Conservation (phyloP, 2,329 filamentous ascomycete genomes). For the Paecilomyces fulvus region DNA sequence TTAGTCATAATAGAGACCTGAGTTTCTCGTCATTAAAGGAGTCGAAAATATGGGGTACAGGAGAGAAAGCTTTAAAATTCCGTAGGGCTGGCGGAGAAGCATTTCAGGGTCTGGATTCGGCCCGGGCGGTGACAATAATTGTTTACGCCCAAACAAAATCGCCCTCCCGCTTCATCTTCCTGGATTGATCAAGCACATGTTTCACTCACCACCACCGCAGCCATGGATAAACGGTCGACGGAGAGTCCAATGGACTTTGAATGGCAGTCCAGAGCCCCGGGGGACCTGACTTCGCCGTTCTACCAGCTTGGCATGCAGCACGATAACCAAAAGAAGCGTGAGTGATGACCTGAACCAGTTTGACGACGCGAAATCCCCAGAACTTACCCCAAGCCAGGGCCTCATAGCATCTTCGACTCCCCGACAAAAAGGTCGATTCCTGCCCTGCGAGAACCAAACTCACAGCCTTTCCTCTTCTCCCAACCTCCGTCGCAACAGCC, state of each 20-base stretch:
- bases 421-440: constrained; percentile 42
- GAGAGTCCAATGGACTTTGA: constrained; percentile 46
- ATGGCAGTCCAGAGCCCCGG: constrained; percentile 38
- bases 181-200: constrained; percentile 10
- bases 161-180: background rate
- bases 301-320: constrained; percentile 38
- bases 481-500: constrained; percentile 23
- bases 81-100: background rate
- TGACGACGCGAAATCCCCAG: background rate
- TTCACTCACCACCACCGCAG: constrained; percentile 11
- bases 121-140: background rate
- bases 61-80: background rate
- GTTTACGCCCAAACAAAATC: constrained; percentile 4
- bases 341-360: constrained; percentile 10
- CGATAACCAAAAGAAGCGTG: constrained; percentile 37
- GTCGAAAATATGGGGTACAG: background rate
- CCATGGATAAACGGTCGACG: constrained; percentile 31
- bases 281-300: constrained; percentile 39
- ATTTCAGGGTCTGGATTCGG: background rate
- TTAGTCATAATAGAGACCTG: no score
- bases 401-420: constrained; percentile 35
- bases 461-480: constrained; percentile 43
- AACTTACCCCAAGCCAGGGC: constrained; percentile 18
- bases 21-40: background rate
- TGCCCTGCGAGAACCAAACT: constrained; percentile 42